These are phyloP conservation scores for Mortierella sp. DNA, from an alignment of 371 early-diverging fungal genomes.

Conservation along the genomic window DNA sequence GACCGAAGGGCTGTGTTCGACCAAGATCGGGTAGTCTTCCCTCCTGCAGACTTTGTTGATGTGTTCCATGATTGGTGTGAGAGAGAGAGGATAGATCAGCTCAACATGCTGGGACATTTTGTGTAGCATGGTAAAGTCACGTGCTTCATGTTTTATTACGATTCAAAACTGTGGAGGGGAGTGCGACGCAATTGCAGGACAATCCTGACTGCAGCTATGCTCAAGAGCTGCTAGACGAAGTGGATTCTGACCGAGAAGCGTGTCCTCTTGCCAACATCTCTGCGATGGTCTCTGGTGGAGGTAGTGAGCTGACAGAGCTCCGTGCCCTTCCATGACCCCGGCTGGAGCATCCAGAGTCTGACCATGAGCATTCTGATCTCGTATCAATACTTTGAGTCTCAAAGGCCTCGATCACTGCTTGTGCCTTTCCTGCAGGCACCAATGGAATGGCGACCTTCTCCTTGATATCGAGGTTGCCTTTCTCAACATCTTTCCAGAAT, in stretches of 20 bases:
- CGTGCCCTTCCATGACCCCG: conserved; percentile 5
- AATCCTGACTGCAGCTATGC: background rate
- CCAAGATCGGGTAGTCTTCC: conserved; percentile 45
- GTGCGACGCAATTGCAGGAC: too few species aligned
- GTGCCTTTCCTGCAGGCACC: conserved; percentile 25
- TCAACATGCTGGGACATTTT: too few species aligned
- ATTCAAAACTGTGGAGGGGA: too few species aligned
- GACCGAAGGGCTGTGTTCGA: conserved; percentile 29
- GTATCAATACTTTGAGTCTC: conserved; percentile 16
- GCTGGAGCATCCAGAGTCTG: conserved; percentile 18
- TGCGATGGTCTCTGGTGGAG: conserved; percentile 10
- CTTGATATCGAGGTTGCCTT: conserved; percentile 26
- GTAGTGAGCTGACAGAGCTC: background rate
- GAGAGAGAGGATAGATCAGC: background rate
- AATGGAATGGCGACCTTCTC: conserved; percentile 33
- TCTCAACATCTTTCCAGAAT: conserved; percentile 48
- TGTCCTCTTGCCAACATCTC: conserved; percentile 30
- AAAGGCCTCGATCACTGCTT: conserved; percentile 34
- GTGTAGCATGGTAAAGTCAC: too few species aligned
- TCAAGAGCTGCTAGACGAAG: background rate
- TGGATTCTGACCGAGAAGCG: conserved; percentile 10
- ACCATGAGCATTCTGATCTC: conserved; percentile 2
- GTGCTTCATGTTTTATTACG: too few species aligned
- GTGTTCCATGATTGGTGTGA: conserved; percentile 24
- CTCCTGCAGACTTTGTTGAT: conserved; percentile 31